A percentile compares a stretch with the other conserved stretches of the same genome.
Conservation (phyloP, 73 alveolate genomes). For the Paramecium caudatum region DNA sequence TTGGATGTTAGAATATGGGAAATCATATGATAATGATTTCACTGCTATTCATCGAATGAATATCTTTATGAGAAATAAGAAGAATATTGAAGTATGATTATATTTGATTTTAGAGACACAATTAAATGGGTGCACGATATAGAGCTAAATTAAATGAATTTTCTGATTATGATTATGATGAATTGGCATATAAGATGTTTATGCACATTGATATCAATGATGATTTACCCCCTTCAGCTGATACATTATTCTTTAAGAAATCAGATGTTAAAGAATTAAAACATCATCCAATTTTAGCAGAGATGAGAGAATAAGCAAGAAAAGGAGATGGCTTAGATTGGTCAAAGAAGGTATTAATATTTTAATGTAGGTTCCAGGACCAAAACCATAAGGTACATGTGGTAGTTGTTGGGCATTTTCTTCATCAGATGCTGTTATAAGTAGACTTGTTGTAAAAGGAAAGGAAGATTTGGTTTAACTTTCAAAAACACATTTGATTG, state of each 20-base stretch:
- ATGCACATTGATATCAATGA: constrained; percentile 1
- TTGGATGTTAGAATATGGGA: constrained; percentile 60
- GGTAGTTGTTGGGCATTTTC: constrained; percentile 63
- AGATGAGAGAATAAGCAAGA: constrained; percentile 57
- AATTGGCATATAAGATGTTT: neutral
- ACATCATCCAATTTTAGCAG: constrained; percentile 13
- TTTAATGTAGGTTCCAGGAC: neutral
- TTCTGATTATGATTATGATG: constrained; percentile 46
- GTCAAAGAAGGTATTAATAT: neutral
- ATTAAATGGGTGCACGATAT: neutral
- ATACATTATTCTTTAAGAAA: neutral
- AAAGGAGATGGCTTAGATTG: constrained; percentile 59
- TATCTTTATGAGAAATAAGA: constrained; percentile 39
- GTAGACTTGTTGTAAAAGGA: neutral
- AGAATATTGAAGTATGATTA: neutral
- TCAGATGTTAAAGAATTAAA: constrained; percentile 5
- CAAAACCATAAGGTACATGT: neutral
- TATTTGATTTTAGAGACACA: constrained; percentile 14
- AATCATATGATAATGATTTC: constrained; percentile 51
- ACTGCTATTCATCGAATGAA: constrained; percentile 45
- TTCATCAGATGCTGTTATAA: neutral
- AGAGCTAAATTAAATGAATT: constrained; percentile 8
- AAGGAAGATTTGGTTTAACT: neutral
- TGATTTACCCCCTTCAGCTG: neutral
- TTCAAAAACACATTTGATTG: constrained; percentile 21